Percentiles rank a stretch among this genome's conserved stretches.
Evolutionary conservation across 1,139 yeast genomes (phyloP).

Genomic region (Wickerhamomyces sp.): DNA sequence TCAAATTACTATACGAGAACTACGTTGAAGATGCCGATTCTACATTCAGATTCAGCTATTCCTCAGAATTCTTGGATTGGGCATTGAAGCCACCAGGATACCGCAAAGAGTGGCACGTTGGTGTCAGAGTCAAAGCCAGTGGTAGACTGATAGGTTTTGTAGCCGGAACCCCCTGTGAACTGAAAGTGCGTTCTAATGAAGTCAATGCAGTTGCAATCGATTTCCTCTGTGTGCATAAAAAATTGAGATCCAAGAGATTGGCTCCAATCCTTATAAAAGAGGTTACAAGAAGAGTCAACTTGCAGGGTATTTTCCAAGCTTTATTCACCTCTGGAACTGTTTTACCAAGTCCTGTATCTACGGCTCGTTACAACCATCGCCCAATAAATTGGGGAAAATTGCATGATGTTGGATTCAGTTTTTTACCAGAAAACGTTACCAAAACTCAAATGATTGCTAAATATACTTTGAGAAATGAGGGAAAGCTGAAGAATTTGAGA

Average conservation of each 20-base stretch:
- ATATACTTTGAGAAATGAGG: slow-evolving; percentile 61
- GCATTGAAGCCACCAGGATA: slow-evolving; percentile 95
- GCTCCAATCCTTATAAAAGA: slow-evolving; percentile 94
- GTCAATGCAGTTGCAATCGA: slow-evolving; percentile 83
- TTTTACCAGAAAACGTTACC: slow-evolving; percentile 72
- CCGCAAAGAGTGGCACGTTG: slow-evolving; percentile 85
- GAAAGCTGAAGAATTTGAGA: slow-evolving; percentile 61
- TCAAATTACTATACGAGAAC: slow-evolving; percentile 76
- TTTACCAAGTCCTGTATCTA: slow-evolving; percentile 88
- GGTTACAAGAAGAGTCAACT: slow-evolving; percentile 88
- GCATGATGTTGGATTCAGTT: slow-evolving; percentile 84
- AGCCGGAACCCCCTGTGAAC: slow-evolving; percentile 78
- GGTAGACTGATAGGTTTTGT: slow-evolving; percentile 86
- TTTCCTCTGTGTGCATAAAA: slow-evolving; percentile 90
- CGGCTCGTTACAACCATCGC: slow-evolving; percentile 90
- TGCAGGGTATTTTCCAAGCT: slow-evolving; percentile 89
- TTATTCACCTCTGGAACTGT: slow-evolving; percentile 90
- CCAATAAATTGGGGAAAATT: slow-evolving; percentile 90
- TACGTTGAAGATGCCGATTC: slow-evolving; percentile 95
- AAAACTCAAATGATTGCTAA: slow-evolving; percentile 79
- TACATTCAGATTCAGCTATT: slow-evolving; percentile 85
- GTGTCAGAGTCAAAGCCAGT: slow-evolving; percentile 78
- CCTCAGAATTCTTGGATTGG: slow-evolving; percentile 84
- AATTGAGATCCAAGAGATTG: slow-evolving; percentile 85
- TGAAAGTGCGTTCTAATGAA: slow-evolving; percentile 54